Base-by-base conservation (phyloP, 805 yeast species). In the Wickerhamomyces rabaulensis region DNA sequence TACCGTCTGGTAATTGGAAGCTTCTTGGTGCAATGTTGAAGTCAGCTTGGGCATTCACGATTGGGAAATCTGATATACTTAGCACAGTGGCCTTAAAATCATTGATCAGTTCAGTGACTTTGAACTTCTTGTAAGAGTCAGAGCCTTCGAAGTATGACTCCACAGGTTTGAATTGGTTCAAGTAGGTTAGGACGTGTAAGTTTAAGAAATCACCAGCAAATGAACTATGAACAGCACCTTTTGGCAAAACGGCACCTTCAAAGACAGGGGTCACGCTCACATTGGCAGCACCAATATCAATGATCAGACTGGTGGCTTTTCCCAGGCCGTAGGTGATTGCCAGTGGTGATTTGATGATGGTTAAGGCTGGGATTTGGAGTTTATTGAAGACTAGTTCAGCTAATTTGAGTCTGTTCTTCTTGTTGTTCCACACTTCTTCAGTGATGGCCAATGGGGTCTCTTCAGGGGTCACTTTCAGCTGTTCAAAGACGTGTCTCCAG, bases 161-260 rank as follows among this genome's bases (percentile, higher is more conserved):
- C 13, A 45, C 36, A n/a, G 52, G 48, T 31, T 46, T 48, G 17
- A 69, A 64, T 37, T 66, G 53, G 47, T 69, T 65, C 51, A 74
- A 73, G 56, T 67, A 77, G 43, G 77, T 70, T 52, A 76, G 64
- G 2, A 82, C 69, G 65, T 86, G 87, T 43, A 79, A 71, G 62
- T 84, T 86, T 46, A 87, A 63, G 62, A 84, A 91, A 62, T 90
- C 92, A 9, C 97, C 98, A 4, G 91, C 97, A 61, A 76, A 86
- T 55, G 79, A 80, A 15, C 87, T 77, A 62, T 79, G 84, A 50
- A 76, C 69, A 6, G 80, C 73, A 41, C 87, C 85, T 60, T 83
- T 84, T 52, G 74, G 67, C 44, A 84, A 75, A 43, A 88, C 76
- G 15, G 78, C 75, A 35, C 96, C 96, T 56, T 86, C 90, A 51